Evolutionary conservation across 2,329 filamentous ascomycete genomes (phyloP), one percentile per base, ranked within the genome.

Genomic region (Cordyceps cateniannulata): DNA sequence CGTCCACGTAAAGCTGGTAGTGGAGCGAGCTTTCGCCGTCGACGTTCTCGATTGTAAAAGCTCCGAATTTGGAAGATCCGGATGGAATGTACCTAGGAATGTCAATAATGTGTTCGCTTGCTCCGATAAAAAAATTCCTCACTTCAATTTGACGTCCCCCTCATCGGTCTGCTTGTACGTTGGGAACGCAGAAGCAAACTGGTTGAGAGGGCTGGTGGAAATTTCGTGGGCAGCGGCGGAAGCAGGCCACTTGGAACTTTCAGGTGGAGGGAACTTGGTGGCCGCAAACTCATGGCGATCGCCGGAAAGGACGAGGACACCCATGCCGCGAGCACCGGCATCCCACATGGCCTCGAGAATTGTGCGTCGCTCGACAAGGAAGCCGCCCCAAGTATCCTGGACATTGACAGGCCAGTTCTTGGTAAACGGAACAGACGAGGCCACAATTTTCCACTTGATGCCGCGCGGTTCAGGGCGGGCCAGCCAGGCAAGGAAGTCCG

Each of bases 281-380:
- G 93, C 93, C 1, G 90, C 95, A 72, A 98, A 98, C 73, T 99
- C 95, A 70, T 99, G 95, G n/a, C 95, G 82, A 69, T 99, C 95
- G 1, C 95, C 95, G 18, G 89, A 95, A 12, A 99, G 79, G 14
- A 98, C 79, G 3, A 96, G 81, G 8, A 98, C 87, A 25, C 93
- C 90, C 6, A 89, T 78, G 7, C 90, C 89, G 5, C 85, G 83
- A 1, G 84, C 77, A n/a, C 90, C 87, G 0, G 89, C 87, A 63
- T 90, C 87, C 92, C 95, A 98, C 84, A 97, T 96, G 2, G 91
- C 90, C 71, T 96, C 89, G 16, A 99, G 85, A 27, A 98, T 83
- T 60, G 79, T 80, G 59, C 82, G 84, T 18, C 95, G 87, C 77
- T 99, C 95, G 53, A 81, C 77, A 2, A 97, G 80, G 73, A 96